Percentiles rank a stretch among this genome's conserved stretches.
Conservation (phyloP, 2,329 filamentous ascomycete genomes). For the Cercospora brassicicola region DNA sequence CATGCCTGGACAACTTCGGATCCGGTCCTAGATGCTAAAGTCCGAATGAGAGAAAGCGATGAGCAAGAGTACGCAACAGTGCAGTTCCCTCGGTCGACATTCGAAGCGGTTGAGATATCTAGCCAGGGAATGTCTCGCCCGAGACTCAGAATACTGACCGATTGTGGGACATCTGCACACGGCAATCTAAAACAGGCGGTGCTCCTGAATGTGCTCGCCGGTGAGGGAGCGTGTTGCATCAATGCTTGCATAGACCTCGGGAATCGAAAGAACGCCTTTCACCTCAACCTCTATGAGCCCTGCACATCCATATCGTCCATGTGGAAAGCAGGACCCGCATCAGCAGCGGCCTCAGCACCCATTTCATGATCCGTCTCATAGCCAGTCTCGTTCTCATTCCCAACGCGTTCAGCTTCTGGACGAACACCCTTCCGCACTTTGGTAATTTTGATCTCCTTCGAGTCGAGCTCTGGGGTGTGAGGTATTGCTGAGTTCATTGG, state of each 20-base stretch:
- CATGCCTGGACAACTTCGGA: too few relatives aligned
- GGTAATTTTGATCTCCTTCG: not conserved
- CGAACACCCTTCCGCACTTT: not conserved
- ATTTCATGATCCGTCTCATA: not conserved
- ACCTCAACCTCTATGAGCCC: not conserved
- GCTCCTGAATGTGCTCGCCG: not conserved
- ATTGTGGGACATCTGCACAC: too few relatives aligned
- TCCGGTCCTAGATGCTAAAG: too few relatives aligned
- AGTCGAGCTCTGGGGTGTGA: not conserved
- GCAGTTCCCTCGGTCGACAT: too few relatives aligned
- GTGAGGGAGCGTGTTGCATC: too few relatives aligned
- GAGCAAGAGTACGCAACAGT: too few relatives aligned
- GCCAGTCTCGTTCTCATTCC: not conserved
- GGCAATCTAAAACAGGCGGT: too few relatives aligned
- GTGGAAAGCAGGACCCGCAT: not conserved
- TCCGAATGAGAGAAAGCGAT: too few relatives aligned
- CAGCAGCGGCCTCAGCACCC: slow-evolving; percentile 1
- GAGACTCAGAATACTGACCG: too few relatives aligned
- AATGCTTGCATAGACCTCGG: not conserved
- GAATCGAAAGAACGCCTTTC: not conserved
- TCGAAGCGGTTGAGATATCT: too few relatives aligned
- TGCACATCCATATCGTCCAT: not conserved
- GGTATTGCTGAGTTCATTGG: not conserved
- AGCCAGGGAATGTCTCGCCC: too few relatives aligned
- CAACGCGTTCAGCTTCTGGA: not conserved